Evolutionary conservation across 306 rosid species (phyloP).

Genomic region (Cyamopsis tetragonoloba): DNA sequence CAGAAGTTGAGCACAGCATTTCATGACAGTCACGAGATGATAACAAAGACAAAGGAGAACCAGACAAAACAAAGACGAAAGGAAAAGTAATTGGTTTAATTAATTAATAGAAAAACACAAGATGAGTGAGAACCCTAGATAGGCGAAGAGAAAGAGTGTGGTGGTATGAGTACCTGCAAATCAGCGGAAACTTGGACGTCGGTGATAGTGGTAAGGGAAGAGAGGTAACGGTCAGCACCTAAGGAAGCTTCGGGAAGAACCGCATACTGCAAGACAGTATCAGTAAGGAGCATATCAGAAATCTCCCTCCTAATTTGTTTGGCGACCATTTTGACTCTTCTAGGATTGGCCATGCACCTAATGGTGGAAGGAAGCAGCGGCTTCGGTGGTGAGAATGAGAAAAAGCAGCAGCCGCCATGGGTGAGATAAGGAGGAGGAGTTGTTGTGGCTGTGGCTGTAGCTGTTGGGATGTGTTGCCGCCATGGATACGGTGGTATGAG

Average conservation of each 20-base stretch:
- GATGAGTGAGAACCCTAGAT: too few relatives aligned
- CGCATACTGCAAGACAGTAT: constrained; percentile 67
- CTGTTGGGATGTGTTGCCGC: not conserved
- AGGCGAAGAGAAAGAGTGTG: too few relatives aligned
- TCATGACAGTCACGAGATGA: too few relatives aligned
- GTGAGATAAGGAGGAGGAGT: constrained; percentile 1
- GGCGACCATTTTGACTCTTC: constrained; percentile 93
- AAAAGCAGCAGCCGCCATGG: too few relatives aligned
- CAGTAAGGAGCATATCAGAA: constrained; percentile 86
- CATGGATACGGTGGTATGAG: constrained; percentile 19
- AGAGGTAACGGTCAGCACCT: constrained; percentile 84
- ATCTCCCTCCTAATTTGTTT: constrained; percentile 87
- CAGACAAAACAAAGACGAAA: too few relatives aligned
- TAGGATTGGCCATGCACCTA: constrained; percentile 83
- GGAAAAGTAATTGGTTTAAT: too few relatives aligned
- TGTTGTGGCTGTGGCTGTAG: not conserved
- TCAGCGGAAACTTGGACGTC: constrained; percentile 84
- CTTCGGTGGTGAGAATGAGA: too few relatives aligned
- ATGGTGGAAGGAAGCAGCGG: too few relatives aligned
- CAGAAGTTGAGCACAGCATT: not conserved
- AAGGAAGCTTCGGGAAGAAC: constrained; percentile 86
- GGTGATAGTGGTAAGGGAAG: constrained; percentile 83
- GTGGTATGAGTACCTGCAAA: constrained; percentile 67
- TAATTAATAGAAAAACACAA: too few relatives aligned
- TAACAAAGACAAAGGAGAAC: too few relatives aligned